These are phyloP conservation scores for Crataegus laevigata DNA, from an alignment of 306 rosid genomes.

Conservation along the genomic window DNA sequence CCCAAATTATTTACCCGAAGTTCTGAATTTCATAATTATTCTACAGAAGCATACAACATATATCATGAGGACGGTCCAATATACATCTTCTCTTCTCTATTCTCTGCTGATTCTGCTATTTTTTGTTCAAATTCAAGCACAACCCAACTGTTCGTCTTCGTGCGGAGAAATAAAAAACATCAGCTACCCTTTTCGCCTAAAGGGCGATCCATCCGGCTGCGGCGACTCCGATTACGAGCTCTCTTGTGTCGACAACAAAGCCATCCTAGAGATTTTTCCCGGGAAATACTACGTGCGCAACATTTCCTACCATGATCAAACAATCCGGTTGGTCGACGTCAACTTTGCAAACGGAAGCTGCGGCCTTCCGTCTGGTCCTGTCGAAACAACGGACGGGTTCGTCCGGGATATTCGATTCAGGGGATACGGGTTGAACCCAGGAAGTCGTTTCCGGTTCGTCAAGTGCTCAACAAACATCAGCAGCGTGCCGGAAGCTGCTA, in stretches of 20 bases:
- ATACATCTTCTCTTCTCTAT: background rate
- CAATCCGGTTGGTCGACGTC: constrained; percentile 7
- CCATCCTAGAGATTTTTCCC: constrained; percentile 6
- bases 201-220: constrained; percentile 9
- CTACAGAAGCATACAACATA: background rate
- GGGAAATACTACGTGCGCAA: constrained; percentile 3
- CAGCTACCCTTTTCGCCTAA: constrained; percentile 17
- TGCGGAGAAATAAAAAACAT: constrained; percentile 10
- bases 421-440: background rate
- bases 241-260: constrained; percentile 1
- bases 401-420: background rate
- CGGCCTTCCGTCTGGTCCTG: constrained; percentile 1
- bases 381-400: background rate
- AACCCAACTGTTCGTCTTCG: background rate
- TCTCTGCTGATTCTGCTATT: background rate
- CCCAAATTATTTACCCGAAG: background rate
- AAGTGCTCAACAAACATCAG: constrained; percentile 13
- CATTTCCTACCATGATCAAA: background rate
- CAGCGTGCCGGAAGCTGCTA: background rate
- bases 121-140: background rate
- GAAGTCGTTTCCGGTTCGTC: background rate
- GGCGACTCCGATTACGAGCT: constrained; percentile 12
- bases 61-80: background rate
- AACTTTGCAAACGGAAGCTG: constrained; percentile 17
- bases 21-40: background rate